phyloP scores from a whole-genome alignment of 176 grass and related monocot species.

The Eleusine coracana region DNA sequence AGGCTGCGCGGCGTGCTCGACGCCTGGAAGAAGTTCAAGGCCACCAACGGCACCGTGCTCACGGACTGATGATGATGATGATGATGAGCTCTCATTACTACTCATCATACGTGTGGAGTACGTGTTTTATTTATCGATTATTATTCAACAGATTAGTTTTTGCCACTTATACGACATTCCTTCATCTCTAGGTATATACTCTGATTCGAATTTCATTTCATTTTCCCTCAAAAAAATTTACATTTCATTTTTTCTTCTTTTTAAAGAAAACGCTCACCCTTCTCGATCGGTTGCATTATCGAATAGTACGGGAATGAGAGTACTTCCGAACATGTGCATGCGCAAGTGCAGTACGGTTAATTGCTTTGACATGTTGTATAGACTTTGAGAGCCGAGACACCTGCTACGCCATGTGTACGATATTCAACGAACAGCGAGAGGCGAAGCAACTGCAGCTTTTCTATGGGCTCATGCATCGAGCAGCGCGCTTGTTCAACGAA shows the following conservation, averaged over 20 bases:
- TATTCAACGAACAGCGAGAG: not conserved
- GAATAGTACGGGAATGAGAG: not conserved
- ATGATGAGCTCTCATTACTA: not conserved
- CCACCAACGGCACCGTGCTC: not conserved
- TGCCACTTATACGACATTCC: not conserved
- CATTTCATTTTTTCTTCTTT: no score
- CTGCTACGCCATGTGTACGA: not conserved
- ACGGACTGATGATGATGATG: not conserved
- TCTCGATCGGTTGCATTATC: not conserved
- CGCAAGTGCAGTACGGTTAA: no score
- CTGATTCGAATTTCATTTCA: no score
- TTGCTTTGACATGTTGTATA: not conserved
- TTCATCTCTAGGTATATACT: no score
- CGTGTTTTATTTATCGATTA: not conserved
- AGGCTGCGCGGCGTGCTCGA: not conserved
- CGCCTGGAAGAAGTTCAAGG: constrained; percentile 31
- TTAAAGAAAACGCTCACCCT: no score
- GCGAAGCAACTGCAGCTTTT: constrained; percentile 4
- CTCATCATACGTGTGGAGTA: no score
- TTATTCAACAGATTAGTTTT: not conserved
- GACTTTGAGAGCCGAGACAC: not conserved
- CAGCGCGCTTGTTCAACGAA: not conserved
- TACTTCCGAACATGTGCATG: not conserved
- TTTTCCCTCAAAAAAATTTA: no score
- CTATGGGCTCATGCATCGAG: not conserved